Percentiles rank a stretch among this genome's conserved stretches.
Conservation (phyloP, 371 early-diverging fungal species). For the Syncephalastrum monosporum region DNA sequence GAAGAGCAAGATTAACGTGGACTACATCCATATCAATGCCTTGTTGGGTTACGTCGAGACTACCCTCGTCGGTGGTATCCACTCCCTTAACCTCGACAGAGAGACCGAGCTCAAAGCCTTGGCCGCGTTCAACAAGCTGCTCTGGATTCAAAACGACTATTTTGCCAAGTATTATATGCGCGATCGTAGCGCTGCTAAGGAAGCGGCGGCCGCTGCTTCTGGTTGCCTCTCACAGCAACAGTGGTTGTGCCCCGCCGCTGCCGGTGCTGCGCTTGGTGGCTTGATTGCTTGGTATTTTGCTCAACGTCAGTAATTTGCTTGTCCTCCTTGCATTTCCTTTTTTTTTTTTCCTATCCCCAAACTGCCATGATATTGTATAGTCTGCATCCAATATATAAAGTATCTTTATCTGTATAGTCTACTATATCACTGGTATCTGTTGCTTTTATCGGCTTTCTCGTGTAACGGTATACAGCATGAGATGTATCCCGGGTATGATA, state of each 20-base stretch:
- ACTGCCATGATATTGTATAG: no score
- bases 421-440: no score
- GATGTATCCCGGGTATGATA: no score
- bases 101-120: conserved; percentile 59
- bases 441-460: no score
- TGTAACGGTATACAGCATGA: no score
- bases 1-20: conserved; percentile 77
- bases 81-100: conserved; percentile 58
- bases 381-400: no score
- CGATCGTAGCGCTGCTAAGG: conserved; percentile 11
- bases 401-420: no score
- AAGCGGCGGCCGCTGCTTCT: conserved; percentile 2
- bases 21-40: conserved; percentile 80
- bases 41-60: conserved; percentile 74
- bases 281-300: conserved; percentile 21
- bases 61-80: conserved; percentile 62
- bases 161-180: conserved; percentile 78
- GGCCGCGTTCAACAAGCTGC: conserved; percentile 77
- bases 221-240: conserved; percentile 9
- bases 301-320: no score
- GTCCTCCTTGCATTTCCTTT: no score
- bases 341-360: no score
- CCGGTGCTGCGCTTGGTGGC: conserved; percentile 34
- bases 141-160: conserved; percentile 89
- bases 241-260: conserved; percentile 21